Evolutionary conservation across 2,329 filamentous ascomycete genomes (phyloP).

Genomic region (Trichoderma cornu-damae): DNA sequence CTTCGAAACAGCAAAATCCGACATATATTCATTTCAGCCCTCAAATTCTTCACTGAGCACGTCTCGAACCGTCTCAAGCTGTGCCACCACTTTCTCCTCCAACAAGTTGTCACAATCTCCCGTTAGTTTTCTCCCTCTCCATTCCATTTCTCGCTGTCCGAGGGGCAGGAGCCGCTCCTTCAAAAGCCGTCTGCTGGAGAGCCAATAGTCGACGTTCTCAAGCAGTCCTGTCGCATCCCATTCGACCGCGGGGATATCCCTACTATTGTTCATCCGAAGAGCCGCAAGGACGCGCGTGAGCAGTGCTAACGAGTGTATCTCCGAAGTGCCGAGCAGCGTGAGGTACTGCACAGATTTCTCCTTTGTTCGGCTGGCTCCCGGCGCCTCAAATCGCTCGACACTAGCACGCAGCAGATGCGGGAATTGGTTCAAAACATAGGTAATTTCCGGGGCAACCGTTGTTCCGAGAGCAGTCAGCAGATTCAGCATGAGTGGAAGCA

Average conservation of each 20-base stretch:
- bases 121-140: constrained; percentile 42
- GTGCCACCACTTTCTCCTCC: constrained; percentile 68
- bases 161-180: constrained; percentile 68
- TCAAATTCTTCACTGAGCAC: constrained; percentile 51
- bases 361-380: constrained; percentile 49
- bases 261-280: constrained; percentile 60
- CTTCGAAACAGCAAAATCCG: constrained; percentile 21
- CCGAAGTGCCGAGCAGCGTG: constrained; percentile 66
- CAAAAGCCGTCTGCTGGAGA: constrained; percentile 63
- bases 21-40: constrained; percentile 20
- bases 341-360: constrained; percentile 55
- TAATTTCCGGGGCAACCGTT: constrained; percentile 77
- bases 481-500: constrained; percentile 85
- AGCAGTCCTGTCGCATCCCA: constrained; percentile 70
- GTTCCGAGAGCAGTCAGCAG: constrained; percentile 75
- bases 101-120: constrained; percentile 56
- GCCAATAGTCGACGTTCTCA: constrained; percentile 79
- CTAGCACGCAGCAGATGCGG: constrained; percentile 70
- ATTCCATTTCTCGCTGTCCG: constrained; percentile 65
- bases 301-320: constrained; percentile 73
- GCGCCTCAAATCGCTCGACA: constrained; percentile 63
- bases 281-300: constrained; percentile 67
- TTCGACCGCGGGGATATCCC: constrained; percentile 65
- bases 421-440: constrained; percentile 85
- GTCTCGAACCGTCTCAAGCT: constrained; percentile 58